Conservation (phyloP, 1,139 yeast species). For the Suhomyces panamericanus region DNA sequence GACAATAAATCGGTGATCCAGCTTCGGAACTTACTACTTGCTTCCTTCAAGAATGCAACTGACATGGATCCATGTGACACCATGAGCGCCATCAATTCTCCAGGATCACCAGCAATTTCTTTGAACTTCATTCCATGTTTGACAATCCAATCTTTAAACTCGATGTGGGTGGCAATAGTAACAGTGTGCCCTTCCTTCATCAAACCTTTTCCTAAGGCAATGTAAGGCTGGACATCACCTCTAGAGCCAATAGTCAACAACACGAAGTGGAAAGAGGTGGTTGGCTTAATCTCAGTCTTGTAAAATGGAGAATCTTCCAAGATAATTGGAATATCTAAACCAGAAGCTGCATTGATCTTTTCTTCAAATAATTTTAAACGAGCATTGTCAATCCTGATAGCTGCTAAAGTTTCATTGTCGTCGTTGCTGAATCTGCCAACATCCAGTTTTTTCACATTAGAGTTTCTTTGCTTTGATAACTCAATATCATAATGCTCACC, state of each 20-base stretch:
- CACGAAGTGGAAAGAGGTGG: constrained; percentile 58
- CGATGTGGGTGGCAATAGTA: constrained; percentile 81
- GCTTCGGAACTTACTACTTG: constrained; percentile 68
- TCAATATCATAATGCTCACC: constrained; percentile 24
- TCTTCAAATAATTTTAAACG: constrained; percentile 64
- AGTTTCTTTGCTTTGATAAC: constrained; percentile 7
- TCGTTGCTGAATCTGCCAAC: constrained; percentile 5
- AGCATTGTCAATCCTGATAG: constrained; percentile 43
- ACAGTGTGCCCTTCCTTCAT: constrained; percentile 79
- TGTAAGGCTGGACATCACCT: constrained; percentile 96
- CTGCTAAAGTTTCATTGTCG: constrained; percentile 19
- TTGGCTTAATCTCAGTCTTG: constrained; percentile 53
- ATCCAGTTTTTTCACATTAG: background rate
- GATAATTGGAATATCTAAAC: constrained; percentile 64
- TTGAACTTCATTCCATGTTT: constrained; percentile 66
- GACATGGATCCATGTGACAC: constrained; percentile 88
- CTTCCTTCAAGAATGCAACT: constrained; percentile 79
- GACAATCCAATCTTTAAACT: constrained; percentile 74
- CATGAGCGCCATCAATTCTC: constrained; percentile 89
- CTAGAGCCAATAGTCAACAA: constrained; percentile 88
- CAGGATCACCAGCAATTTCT: constrained; percentile 89
- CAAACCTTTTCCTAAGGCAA: constrained; percentile 82
- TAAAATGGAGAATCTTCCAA: constrained; percentile 63
- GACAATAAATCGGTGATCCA: constrained; percentile 76
- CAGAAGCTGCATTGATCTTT: constrained; percentile 55